A percentile compares a stretch with the other conserved stretches of the same genome.
phyloP scores from a whole-genome alignment of 2,329 filamentous ascomycete species.

The Onygenales sp. region DNA sequence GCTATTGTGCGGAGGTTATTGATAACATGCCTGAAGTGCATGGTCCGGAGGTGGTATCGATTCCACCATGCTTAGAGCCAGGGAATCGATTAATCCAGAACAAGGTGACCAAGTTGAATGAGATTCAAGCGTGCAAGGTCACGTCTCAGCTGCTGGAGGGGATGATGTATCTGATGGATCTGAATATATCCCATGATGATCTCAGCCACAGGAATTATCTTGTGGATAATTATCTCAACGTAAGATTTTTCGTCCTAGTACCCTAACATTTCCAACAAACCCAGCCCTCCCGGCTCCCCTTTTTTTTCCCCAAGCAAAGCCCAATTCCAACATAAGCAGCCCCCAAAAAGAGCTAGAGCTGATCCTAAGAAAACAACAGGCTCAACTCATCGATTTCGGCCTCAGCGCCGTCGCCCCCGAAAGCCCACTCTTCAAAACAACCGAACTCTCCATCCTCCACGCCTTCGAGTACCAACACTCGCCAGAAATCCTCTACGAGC shows the following conservation, averaged over 20 bases:
- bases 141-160: constrained; percentile 21
- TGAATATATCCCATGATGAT: constrained; percentile 20
- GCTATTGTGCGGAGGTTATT: constrained; percentile 10
- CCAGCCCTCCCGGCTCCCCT: no score
- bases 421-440: neutral
- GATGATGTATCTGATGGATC: constrained; percentile 19
- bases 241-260: constrained; percentile 4
- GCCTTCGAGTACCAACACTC: constrained; percentile 20
- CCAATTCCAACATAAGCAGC: neutral
- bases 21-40: constrained; percentile 10
- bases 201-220: constrained; percentile 22
- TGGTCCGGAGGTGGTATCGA: neutral
- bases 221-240: constrained; percentile 19
- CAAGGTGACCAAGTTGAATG: constrained; percentile 14
- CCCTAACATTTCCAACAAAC: no score
- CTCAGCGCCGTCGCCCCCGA: constrained; percentile 11
- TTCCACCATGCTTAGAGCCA: neutral
- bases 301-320: neutral
- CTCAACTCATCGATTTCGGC: constrained; percentile 21
- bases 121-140: constrained; percentile 21
- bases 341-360: neutral
- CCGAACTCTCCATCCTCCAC: constrained; percentile 4
- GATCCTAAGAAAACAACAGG: constrained; percentile 6
- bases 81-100: constrained; percentile 3
- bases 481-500: constrained; percentile 17